A percentile compares a stretch with the other conserved stretches of the same genome.
phyloP scores from a whole-genome alignment of 1,284 basidiomycete species.

The Mrakiaceae sp. region DNA sequence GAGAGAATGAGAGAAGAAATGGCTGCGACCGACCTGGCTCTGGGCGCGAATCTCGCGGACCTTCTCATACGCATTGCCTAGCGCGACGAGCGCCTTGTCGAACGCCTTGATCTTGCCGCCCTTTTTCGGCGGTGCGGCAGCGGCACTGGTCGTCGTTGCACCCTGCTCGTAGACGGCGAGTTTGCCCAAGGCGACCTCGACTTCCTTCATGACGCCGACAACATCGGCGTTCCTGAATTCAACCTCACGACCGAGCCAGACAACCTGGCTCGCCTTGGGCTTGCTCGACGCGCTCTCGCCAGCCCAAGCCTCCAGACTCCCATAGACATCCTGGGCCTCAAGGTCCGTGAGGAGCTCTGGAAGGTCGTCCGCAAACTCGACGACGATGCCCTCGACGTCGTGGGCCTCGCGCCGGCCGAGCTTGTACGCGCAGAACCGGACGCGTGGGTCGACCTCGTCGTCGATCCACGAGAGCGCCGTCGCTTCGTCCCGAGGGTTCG shows the following conservation, averaged over 20 bases:
- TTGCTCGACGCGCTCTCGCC: conserved; percentile 33
- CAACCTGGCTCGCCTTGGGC: conserved; percentile 47
- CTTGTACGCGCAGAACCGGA: conserved; percentile 85
- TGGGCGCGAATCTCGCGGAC: not conserved
- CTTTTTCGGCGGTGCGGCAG: conserved; percentile 15
- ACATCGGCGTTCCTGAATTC: conserved; percentile 84
- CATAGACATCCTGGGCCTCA: not conserved
- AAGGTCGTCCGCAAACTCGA: conserved; percentile 52
- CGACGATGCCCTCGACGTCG: conserved; percentile 70
- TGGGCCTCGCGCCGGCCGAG: conserved; percentile 55
- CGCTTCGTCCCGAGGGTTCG: conserved; percentile 81
- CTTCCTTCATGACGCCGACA: conserved; percentile 71
- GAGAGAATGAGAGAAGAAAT: not conserved
- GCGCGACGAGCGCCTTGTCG: conserved; percentile 64
- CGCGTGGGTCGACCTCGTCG: conserved; percentile 68
- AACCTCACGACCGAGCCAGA: conserved; percentile 73
- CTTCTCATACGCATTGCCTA: conserved; percentile 74
- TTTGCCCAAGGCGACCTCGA: conserved; percentile 61
- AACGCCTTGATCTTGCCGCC: conserved; percentile 44
- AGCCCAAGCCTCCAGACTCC: conserved; percentile 25
- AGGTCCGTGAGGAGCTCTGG: conserved; percentile 45
- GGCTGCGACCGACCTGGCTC: not conserved
- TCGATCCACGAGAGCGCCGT: conserved; percentile 75
- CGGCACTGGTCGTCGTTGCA: conserved; percentile 20
- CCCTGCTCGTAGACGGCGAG: conserved; percentile 21